Base-by-base conservation (phyloP, 2,329 filamentous ascomycete genomes). In the Xylaria sp. region DNA sequence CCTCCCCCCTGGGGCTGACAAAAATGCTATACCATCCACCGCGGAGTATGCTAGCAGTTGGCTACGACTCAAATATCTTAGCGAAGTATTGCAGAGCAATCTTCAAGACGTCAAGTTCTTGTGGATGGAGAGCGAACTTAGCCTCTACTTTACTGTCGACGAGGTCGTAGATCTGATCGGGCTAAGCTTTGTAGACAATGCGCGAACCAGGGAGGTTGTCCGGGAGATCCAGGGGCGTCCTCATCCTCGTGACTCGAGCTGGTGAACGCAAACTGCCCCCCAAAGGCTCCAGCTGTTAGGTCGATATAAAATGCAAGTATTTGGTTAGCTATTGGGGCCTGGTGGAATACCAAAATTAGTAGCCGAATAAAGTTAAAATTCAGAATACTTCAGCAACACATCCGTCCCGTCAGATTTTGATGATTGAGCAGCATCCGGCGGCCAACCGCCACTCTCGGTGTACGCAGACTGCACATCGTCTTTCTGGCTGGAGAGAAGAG, bases 121-220 rank as follows among this genome's bases (percentile, higher is more conserved):
- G 45, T 91, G 89, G 89, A 83, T 86, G 73, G 88, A 91, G 70
- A 89, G 88, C 77, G 88, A 90, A 76, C 80, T 91, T 50, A 89
- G 88, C 70, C 76, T 90, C 45, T 89, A 90, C 76, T 91, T 90
- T 72, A 83, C 85, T 0, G 83, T 81, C 7, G 84, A 85, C 4
- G 89, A 91, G 79, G 87, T 90, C 14, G 78, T 90, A 39, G 88
- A 91, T 69, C 76, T 91, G 73, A 86, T 91, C 54, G 82, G 85
- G 59, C 82, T 88, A 21, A 90, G 88, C 76, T 91, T 91, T 73
- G 89, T 89, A 78, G 85, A 88, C 73, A 91, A 90, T 76, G 76
- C 83, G 8, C 81, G 87, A 69, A 87, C 87, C 24, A 85, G 85
- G 74, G 86, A 88, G 72, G 84, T 87, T 17, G 83, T 90, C 53